These are phyloP conservation scores for Xylariaceae sp. DNA, from an alignment of 2,329 filamentous ascomycete species.

Conservation along the genomic window DNA sequence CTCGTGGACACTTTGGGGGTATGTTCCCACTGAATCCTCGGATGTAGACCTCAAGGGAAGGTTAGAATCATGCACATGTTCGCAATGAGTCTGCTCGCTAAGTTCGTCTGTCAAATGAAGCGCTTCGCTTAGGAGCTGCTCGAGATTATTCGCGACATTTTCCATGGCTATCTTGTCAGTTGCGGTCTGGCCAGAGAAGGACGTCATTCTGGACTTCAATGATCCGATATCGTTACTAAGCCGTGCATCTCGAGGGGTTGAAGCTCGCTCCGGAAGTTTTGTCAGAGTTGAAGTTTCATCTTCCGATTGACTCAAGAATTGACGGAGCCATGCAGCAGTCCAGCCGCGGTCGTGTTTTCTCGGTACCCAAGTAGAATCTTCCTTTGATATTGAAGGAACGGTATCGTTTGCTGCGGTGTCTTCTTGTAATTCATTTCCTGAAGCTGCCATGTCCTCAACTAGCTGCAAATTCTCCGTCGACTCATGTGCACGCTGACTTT, in stretches of 20 bases:
- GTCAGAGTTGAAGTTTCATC: slow-evolving; percentile 20
- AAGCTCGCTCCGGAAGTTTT: slow-evolving; percentile 18
- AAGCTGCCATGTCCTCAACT: no score
- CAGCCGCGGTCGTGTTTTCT: slow-evolving; percentile 8
- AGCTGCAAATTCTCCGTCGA: no score
- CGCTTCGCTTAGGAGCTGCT: slow-evolving; percentile 47
- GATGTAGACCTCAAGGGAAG: slow-evolving; percentile 15
- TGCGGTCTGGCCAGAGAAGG: slow-evolving; percentile 26
- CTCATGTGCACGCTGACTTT: no score
- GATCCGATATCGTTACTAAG: slow-evolving; percentile 6
- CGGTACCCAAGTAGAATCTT: not conserved
- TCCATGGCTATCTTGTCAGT: slow-evolving; percentile 24
- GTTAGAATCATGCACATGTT: slow-evolving; percentile 23
- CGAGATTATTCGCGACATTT: slow-evolving; percentile 37
- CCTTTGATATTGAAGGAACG: no score
- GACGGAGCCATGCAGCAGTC: slow-evolving; percentile 28
- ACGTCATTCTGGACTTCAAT: slow-evolving; percentile 22
- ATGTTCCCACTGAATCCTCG: slow-evolving; percentile 5
- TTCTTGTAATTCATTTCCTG: no score
- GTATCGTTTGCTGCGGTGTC: no score
- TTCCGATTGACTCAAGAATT: slow-evolving; percentile 24
- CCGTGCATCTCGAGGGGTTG: no score
- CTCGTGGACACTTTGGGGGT: slow-evolving; percentile 18
- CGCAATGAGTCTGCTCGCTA: slow-evolving; percentile 31
- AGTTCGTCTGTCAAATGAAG: slow-evolving; percentile 42